These are phyloP conservation scores for Tylopilus sp. DNA, from an alignment of 768 basidiomycete genomes.

Conservation along the genomic window DNA sequence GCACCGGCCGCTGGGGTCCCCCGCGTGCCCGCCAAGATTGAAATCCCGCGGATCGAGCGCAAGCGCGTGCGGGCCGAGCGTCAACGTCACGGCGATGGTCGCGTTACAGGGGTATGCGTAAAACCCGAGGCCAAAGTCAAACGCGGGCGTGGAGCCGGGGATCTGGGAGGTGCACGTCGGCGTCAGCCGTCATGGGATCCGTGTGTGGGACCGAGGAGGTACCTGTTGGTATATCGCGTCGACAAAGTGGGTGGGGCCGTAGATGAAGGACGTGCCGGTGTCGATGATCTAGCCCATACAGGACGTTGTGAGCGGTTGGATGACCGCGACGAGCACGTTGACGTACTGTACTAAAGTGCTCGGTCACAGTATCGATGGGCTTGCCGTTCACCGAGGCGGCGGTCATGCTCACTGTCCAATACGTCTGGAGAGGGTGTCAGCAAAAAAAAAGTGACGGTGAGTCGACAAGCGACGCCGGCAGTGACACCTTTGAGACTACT, in stretches of 20 bases:
- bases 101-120: slow-evolving; percentile 54
- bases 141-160: slow-evolving; percentile 40
- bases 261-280: slow-evolving; percentile 65
- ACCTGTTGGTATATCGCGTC: slow-evolving; percentile 45
- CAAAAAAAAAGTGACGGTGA: too few relatives aligned
- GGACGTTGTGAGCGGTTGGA: background rate
- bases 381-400: slow-evolving; percentile 37
- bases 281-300: slow-evolving; percentile 50
- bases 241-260: slow-evolving; percentile 46
- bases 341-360: slow-evolving; percentile 15
- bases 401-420: slow-evolving; percentile 56
- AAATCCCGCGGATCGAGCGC: slow-evolving; percentile 47
- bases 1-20: slow-evolving; percentile 32
- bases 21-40: slow-evolving; percentile 44
- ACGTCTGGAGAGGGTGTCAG: slow-evolving; percentile 40
- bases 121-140: slow-evolving; percentile 46
- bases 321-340: background rate
- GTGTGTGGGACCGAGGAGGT: too few relatives aligned
- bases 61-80: slow-evolving; percentile 42
- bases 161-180: slow-evolving; percentile 39
- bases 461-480: background rate
- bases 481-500: slow-evolving; percentile 34
- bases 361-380: background rate
- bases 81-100: slow-evolving; percentile 36
- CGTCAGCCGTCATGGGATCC: background rate